phyloP scores from a whole-genome alignment of 228 moss, liverwort and hornwort genomes.

The Sphagnum magellanicum region DNA sequence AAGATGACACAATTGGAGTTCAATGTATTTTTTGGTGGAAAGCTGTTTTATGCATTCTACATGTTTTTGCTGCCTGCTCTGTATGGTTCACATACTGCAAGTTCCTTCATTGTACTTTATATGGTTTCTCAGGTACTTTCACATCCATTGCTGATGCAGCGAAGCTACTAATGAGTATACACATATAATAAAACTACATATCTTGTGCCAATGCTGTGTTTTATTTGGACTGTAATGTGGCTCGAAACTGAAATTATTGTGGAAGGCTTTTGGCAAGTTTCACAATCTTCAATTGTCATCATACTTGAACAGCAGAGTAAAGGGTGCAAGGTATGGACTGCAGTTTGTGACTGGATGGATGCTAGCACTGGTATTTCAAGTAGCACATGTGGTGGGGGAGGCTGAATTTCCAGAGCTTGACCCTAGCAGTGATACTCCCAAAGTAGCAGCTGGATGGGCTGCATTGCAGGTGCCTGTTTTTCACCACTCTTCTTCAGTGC shows the following conservation, averaged over 20 bases:
- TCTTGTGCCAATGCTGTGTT: no score
- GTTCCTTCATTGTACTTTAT: constrained; percentile 62
- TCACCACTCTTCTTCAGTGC: background rate
- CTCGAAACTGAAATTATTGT: no score
- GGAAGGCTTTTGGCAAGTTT: no score
- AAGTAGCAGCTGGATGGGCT: constrained; percentile 86
- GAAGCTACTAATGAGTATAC: background rate
- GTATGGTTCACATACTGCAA: constrained; percentile 59
- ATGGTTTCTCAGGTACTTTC: constrained; percentile 62
- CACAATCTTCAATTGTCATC: no score
- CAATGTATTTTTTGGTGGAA: constrained; percentile 67
- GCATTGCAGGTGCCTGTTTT: constrained; percentile 67
- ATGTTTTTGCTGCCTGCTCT: constrained; percentile 74
- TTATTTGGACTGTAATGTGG: no score
- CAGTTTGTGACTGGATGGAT: constrained; percentile 95
- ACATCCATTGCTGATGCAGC: no score
- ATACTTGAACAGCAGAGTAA: no score
- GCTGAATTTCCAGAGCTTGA: constrained; percentile 73
- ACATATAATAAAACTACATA: background rate
- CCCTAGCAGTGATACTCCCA: constrained; percentile 52
- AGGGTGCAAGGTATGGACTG: background rate
- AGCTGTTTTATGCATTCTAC: constrained; percentile 69
- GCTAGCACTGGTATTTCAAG: constrained; percentile 92
- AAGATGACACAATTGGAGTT: constrained; percentile 81
- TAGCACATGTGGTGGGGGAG: constrained; percentile 96